A percentile compares a stretch with the other conserved stretches of the same genome.
Evolutionary conservation across 2,329 filamentous ascomycete species (phyloP).

Genomic region (Phoma herbarum): DNA sequence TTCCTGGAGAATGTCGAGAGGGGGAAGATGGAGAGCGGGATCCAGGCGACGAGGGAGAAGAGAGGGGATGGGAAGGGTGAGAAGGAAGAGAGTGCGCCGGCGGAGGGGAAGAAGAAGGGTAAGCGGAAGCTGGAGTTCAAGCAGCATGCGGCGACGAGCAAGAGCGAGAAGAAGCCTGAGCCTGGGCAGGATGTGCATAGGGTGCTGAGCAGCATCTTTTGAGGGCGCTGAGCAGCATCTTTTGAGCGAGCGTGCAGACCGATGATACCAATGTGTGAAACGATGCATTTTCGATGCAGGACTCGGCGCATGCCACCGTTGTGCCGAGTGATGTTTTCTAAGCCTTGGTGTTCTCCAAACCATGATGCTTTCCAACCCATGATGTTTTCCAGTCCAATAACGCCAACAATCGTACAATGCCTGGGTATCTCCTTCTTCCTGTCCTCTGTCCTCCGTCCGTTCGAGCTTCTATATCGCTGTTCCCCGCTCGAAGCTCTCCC

Average conservation of each 20-base stretch:
- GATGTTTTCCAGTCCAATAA: conserved; percentile 10
- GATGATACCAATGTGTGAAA: conserved; percentile 17
- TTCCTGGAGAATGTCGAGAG: conserved; percentile 82
- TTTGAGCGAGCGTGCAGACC: conserved; percentile 2
- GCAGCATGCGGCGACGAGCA: conserved; percentile 66
- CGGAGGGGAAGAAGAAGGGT: conserved; percentile 28
- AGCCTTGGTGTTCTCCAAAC: too few species aligned
- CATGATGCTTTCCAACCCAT: too few species aligned
- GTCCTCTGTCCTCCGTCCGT: not conserved
- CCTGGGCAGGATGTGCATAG: conserved; percentile 43
- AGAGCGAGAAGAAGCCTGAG: conserved; percentile 46
- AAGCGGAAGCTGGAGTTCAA: conserved; percentile 65
- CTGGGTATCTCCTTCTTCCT: conserved; percentile 38
- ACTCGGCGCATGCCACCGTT: not conserved
- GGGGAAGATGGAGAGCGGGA: conserved; percentile 75
- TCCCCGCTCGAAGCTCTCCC: conserved; percentile 96
- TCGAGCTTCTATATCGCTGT: conserved; percentile 78
- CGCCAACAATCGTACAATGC: conserved; percentile 20
- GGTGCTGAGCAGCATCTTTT: conserved; percentile 52
- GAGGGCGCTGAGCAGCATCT: too few species aligned
- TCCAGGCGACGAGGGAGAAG: conserved; percentile 64
- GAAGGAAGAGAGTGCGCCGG: conserved; percentile 17
- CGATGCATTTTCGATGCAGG: not conserved
- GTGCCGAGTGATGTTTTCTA: not conserved
- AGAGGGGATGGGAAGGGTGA: conserved; percentile 53